These are phyloP conservation scores for Gomphus sp. DNA, from an alignment of 1,284 basidiomycete genomes.

Conservation along the genomic window DNA sequence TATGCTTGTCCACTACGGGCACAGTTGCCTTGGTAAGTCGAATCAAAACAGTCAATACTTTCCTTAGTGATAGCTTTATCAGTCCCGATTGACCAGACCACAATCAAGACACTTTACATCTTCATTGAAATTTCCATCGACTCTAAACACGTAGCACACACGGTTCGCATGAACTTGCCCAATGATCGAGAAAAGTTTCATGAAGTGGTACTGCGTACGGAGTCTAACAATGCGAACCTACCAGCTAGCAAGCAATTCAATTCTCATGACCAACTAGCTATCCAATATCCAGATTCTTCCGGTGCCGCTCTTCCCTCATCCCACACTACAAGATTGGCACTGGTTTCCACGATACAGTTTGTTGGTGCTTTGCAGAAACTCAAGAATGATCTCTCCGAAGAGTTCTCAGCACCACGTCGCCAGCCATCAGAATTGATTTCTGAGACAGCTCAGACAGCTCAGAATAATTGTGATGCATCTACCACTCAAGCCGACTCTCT, in stretches of 20 bases:
- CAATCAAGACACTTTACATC: constrained; percentile 93
- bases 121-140: constrained; percentile 98
- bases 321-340: constrained; percentile 72
- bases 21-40: constrained; percentile 84
- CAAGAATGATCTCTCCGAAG: constrained; percentile 63
- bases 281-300: constrained; percentile 33
- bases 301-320: too few species aligned
- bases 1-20: constrained; percentile 98
- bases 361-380: constrained; percentile 82
- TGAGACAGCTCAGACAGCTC: constrained; percentile 10
- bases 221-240: constrained; percentile 37
- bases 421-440: constrained; percentile 11
- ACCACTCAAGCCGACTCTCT: neutral
- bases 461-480: neutral
- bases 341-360: constrained; percentile 95
- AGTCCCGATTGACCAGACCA: constrained; percentile 95
- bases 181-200: constrained; percentile 55
- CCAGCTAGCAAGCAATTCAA: constrained; percentile 48
- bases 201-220: constrained; percentile 45
- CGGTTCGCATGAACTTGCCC: constrained; percentile 88
- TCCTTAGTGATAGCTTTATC: constrained; percentile 1
- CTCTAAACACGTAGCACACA: constrained; percentile 70
- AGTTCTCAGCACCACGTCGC: constrained; percentile 18
- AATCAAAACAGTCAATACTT: constrained; percentile 4
- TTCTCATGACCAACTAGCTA: constrained; percentile 41